These are phyloP conservation scores for Myxozyma vanderwaltii DNA, from an alignment of 805 yeast species.

Conservation along the genomic window DNA sequence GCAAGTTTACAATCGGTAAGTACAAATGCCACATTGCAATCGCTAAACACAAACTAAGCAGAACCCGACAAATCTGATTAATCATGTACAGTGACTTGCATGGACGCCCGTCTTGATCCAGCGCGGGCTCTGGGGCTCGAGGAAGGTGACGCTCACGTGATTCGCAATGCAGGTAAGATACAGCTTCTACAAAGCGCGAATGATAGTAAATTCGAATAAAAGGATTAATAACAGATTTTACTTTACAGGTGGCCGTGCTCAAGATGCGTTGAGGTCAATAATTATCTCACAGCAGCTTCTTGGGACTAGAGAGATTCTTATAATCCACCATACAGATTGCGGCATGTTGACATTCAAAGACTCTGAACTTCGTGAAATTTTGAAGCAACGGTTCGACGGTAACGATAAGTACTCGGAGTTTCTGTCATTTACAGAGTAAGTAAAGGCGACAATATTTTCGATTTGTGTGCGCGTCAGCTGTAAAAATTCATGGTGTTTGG, in stretches of 20 bases:
- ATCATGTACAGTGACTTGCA: constrained; percentile 23
- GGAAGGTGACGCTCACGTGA: constrained; percentile 33
- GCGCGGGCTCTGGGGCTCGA: constrained; percentile 29
- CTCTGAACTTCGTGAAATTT: constrained; percentile 17
- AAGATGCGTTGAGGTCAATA: constrained; percentile 29
- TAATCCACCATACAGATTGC: constrained; percentile 34
- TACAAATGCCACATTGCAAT: background rate
- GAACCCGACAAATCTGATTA: background rate
- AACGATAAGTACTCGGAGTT: constrained; percentile 19
- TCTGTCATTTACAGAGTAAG: constrained; percentile 28
- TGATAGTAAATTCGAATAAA: background rate
- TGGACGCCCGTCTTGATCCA: constrained; percentile 34
- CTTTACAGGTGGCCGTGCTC: constrained; percentile 26
- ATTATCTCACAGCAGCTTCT: constrained; percentile 33
- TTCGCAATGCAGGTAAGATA: constrained; percentile 31
- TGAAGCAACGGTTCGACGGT: constrained; percentile 20
- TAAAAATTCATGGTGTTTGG: background rate
- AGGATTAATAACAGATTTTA: background rate
- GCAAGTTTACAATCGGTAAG: constrained; percentile 31
- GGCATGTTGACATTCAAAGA: constrained; percentile 32
- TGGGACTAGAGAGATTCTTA: constrained; percentile 29
- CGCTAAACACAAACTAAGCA: background rate
- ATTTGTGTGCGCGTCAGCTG: background rate
- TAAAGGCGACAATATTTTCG: background rate
- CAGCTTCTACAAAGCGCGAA: background rate